phyloP scores from a whole-genome alignment of 768 basidiomycete genomes.

The Termitomyces sp. region DNA sequence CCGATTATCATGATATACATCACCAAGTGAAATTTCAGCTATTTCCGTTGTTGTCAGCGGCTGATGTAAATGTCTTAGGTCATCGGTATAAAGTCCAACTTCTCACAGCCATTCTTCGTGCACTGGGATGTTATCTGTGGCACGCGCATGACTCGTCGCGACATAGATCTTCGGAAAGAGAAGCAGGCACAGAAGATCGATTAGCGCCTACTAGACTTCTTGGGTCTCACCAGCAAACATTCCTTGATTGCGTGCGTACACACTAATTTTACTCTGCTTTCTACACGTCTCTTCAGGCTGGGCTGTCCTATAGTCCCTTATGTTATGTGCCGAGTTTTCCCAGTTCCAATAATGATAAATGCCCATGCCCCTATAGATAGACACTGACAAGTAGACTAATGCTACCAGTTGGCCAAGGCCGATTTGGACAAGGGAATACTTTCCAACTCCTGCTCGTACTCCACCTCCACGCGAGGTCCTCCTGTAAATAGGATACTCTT shows the following conservation, averaged over 20 bases:
- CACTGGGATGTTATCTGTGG: slow-evolving; percentile 89
- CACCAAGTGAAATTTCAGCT: slow-evolving; percentile 63
- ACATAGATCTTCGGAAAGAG: slow-evolving; percentile 49
- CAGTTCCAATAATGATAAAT: neutral
- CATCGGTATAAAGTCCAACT: slow-evolving; percentile 93
- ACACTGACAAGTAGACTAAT: neutral
- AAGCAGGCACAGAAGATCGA: slow-evolving; percentile 27
- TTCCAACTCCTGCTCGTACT: slow-evolving; percentile 93
- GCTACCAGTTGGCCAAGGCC: slow-evolving; percentile 49
- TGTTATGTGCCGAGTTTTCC: neutral
- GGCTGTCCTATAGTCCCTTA: slow-evolving; percentile 3
- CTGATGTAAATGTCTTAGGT: slow-evolving; percentile 27
- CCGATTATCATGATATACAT: slow-evolving; percentile 97
- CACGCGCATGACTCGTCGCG: slow-evolving; percentile 74
- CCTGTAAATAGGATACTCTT: slow-evolving; percentile 27
- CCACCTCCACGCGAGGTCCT: slow-evolving; percentile 86
- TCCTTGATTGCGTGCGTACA: neutral
- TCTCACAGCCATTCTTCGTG: slow-evolving; percentile 92
- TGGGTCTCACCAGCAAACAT: neutral
- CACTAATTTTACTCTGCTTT: neutral
- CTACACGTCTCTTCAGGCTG: neutral
- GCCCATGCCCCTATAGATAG: neutral
- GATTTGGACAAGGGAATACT: slow-evolving; percentile 51
- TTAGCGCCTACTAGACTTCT: slow-evolving; percentile 3
- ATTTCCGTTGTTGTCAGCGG: neutral